phyloP scores from a whole-genome alignment of 495 filamentous ascomycete species.

The Penicillium cataractarum region DNA sequence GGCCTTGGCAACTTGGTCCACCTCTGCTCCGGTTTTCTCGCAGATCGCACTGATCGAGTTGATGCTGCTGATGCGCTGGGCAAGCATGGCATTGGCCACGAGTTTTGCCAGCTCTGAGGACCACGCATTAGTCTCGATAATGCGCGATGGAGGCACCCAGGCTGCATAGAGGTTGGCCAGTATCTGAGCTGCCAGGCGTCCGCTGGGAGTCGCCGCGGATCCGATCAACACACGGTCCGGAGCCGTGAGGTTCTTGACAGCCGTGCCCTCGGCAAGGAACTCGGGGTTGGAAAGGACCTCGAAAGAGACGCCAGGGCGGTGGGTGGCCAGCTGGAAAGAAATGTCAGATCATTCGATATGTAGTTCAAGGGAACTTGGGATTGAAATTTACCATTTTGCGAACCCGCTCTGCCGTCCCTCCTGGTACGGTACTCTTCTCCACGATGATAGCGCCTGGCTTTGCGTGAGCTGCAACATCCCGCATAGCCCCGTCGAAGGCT shows the following conservation, averaged over 20 bases:
- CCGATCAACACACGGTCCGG: constrained; percentile 82
- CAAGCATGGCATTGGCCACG: constrained; percentile 79
- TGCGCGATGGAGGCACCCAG: constrained; percentile 69
- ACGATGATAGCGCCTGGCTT: constrained; percentile 73
- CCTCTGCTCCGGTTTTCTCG: constrained; percentile 74
- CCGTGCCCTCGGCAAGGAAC: constrained; percentile 80
- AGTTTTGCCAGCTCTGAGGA: constrained; percentile 82
- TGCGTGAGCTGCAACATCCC: constrained; percentile 68
- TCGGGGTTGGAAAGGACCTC: constrained; percentile 86
- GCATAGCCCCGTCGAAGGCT: constrained; percentile 69
- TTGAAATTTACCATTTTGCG: constrained; percentile 57
- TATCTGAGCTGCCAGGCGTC: constrained; percentile 61
- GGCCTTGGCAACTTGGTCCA: constrained; percentile 71
- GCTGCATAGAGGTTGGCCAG: constrained; percentile 68
- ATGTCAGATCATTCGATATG: constrained; percentile 8
- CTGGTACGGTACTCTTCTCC: constrained; percentile 85
- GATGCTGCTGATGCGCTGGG: constrained; percentile 83
- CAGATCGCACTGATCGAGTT: constrained; percentile 82
- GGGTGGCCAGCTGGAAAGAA: constrained; percentile 42
- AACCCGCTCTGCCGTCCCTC: constrained; percentile 72
- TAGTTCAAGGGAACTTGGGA: not conserved
- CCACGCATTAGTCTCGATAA: constrained; percentile 76
- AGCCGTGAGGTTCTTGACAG: constrained; percentile 67
- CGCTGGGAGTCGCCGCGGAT: constrained; percentile 58
- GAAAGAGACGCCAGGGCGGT: constrained; percentile 64